These are phyloP conservation scores for Wickerhamiella nectarea DNA, from an alignment of 805 yeast species.

Conservation along the genomic window DNA sequence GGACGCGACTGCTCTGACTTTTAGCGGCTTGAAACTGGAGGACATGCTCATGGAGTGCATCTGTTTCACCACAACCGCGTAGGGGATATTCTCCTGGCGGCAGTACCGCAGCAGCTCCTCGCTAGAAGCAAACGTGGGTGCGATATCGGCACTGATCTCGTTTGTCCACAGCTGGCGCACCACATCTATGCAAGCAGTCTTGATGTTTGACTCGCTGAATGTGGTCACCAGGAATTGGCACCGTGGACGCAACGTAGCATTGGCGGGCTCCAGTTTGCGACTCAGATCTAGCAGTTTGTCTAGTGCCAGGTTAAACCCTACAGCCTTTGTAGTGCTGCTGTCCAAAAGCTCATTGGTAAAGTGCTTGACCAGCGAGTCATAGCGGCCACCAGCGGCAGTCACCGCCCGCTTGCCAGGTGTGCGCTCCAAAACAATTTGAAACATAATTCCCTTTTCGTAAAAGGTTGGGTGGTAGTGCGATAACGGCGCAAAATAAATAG, in stretches of 20 bases:
- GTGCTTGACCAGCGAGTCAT: conserved; percentile 56
- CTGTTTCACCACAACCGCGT: conserved; percentile 70
- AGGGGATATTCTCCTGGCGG: conserved; percentile 52
- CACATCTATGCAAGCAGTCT: conserved; percentile 49
- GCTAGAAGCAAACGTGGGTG: conserved; percentile 25
- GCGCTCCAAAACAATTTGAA: conserved; percentile 65
- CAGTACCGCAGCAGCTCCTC: conserved; percentile 62
- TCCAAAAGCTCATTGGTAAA: conserved; percentile 44
- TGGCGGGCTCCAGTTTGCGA: conserved; percentile 15
- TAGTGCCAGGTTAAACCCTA: conserved; percentile 77
- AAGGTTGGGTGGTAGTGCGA: conserved; percentile 71
- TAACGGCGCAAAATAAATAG: conserved; percentile 61
- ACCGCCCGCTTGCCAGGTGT: conserved; percentile 30
- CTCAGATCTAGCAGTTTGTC: conserved; percentile 38
- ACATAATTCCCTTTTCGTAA: conserved; percentile 74
- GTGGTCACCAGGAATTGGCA: conserved; percentile 76
- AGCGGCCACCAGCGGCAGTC: conserved; percentile 89
- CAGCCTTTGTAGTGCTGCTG: conserved; percentile 40
- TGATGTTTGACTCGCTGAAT: conserved; percentile 41
- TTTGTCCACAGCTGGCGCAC: conserved; percentile 55
- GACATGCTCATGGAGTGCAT: conserved; percentile 30
- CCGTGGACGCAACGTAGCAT: conserved; percentile 29
- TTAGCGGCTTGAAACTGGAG: conserved; percentile 59
- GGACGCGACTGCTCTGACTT: conserved; percentile 41
- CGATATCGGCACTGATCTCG: conserved; percentile 67